These are phyloP conservation scores for apple (Malus domestica) DNA, from an alignment of 306 rosid genomes.

Conservation along the genomic window DNA sequence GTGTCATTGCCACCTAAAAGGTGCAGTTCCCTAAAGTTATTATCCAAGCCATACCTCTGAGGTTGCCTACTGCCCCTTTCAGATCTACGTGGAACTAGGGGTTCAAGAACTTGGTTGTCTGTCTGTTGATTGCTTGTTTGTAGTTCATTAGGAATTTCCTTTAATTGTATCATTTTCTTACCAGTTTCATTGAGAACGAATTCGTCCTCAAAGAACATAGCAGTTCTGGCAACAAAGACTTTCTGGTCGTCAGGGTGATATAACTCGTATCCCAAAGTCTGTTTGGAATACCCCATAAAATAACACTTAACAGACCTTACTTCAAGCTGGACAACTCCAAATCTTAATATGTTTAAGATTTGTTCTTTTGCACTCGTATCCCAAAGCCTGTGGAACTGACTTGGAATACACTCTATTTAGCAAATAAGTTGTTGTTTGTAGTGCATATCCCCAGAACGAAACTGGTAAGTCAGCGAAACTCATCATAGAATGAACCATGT, in stretches of 20 bases:
- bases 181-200: not conserved
- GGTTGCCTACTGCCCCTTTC: no score
- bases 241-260: not conserved
- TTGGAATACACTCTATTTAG: no score
- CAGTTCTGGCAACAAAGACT: not conserved
- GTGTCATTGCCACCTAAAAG: not conserved
- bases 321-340: no score
- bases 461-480: no score
- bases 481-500: no score
- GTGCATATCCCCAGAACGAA: no score
- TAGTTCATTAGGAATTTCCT: not conserved
- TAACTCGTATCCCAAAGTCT: not conserved
- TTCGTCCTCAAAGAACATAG: not conserved
- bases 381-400: no score
- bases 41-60: not conserved
- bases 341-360: no score
- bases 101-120: not conserved
- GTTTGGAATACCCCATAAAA: not conserved
- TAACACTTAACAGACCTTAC: no score
- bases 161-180: rapidly evolving
- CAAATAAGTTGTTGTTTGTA: no score
- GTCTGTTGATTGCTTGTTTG: not conserved
- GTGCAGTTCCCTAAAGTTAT: not conserved
- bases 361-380: no score
- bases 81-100: not conserved